Conservation (phyloP, 345 rosid genomes). For the Hibiscus tridactylites region DNA sequence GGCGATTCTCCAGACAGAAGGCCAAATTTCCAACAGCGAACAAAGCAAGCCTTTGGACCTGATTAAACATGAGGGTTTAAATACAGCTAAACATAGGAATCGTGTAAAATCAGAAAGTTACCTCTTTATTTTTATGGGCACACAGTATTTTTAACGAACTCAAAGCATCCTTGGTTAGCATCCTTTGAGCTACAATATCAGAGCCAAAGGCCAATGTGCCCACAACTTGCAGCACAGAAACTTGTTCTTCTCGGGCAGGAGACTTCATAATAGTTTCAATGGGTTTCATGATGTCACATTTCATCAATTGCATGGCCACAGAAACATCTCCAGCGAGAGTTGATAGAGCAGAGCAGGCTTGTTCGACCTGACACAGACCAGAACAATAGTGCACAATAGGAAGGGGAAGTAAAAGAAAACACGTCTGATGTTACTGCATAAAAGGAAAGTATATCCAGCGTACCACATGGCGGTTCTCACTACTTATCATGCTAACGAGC, state of each 20-base stretch:
- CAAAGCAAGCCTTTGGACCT: conserved; percentile 91
- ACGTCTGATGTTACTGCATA: neutral
- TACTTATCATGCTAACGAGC: conserved; percentile 98
- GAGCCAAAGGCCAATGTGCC: conserved; percentile 76
- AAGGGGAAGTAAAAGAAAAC: conserved; percentile 4
- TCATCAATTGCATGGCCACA: conserved; percentile 79
- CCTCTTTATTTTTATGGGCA: conserved; percentile 77
- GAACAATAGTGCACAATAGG: conserved; percentile 16
- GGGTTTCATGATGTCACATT: conserved; percentile 95
- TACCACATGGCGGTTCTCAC: conserved; percentile 93
- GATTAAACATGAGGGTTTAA: conserved; percentile 16
- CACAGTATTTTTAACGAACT: conserved; percentile 74
- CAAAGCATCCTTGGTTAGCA: conserved; percentile 77
- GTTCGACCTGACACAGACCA: conserved; percentile 60
- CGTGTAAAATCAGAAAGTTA: conserved; percentile 24
- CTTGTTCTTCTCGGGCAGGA: conserved; percentile 60
- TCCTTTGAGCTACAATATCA: conserved; percentile 79
- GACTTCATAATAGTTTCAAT: conserved; percentile 77
- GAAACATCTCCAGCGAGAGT: conserved; percentile 84
- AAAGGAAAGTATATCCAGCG: conserved; percentile 21
- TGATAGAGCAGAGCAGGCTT: conserved; percentile 91
- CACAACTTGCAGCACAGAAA: conserved; percentile 84
- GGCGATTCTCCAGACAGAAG: conserved; percentile 86
- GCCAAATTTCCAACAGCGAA: conserved; percentile 92
- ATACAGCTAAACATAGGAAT: conserved; percentile 10